Conservation (phyloP, 352 stramenopile species). For the Aphanomyces invadans region DNA sequence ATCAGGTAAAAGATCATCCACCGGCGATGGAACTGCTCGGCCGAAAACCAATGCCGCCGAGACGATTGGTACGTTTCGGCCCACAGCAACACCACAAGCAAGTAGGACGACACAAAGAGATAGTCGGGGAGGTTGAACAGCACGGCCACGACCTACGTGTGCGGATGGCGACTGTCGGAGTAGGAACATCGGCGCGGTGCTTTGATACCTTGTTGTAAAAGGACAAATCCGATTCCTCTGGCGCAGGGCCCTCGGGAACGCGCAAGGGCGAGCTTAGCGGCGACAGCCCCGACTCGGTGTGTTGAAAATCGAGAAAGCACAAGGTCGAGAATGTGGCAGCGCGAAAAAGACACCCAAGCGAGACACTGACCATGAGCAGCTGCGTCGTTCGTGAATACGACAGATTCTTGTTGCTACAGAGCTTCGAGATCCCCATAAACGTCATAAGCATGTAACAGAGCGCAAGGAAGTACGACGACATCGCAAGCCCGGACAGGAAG, state of each 20-base stretch:
- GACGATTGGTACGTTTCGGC: conserved; percentile 87
- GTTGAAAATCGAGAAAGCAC: conserved; percentile 75
- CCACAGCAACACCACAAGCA: conserved; percentile 87
- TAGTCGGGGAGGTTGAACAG: conserved; percentile 92
- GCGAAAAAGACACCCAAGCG: conserved; percentile 79
- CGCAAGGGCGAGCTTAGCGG: conserved; percentile 14
- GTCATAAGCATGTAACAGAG: conserved; percentile 80
- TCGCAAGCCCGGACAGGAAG: conserved; percentile 81
- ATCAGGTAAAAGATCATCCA: conserved; percentile 91
- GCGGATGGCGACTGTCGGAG: no score
- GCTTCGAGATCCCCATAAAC: conserved; percentile 66
- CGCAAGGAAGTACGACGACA: conserved; percentile 84
- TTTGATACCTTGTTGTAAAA: conserved; percentile 86
- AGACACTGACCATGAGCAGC: conserved; percentile 70
- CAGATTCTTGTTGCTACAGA: conserved; percentile 10
- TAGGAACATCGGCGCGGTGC: no score
- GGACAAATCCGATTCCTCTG: conserved; percentile 56
- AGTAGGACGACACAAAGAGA: conserved; percentile 85
- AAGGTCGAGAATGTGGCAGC: conserved; percentile 81
- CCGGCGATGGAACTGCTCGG: conserved; percentile 65
- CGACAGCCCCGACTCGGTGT: conserved; percentile 30
- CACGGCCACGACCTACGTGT: conserved; percentile 57
- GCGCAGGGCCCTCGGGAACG: conserved; percentile 21
- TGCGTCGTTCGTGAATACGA: conserved; percentile 69
- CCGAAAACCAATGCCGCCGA: conserved; percentile 85